Evolutionary conservation across 2,329 filamentous ascomycete genomes (phyloP), one percentile per base, ranked within the genome.

Genomic region (Apiospora rasikravindrae): DNA sequence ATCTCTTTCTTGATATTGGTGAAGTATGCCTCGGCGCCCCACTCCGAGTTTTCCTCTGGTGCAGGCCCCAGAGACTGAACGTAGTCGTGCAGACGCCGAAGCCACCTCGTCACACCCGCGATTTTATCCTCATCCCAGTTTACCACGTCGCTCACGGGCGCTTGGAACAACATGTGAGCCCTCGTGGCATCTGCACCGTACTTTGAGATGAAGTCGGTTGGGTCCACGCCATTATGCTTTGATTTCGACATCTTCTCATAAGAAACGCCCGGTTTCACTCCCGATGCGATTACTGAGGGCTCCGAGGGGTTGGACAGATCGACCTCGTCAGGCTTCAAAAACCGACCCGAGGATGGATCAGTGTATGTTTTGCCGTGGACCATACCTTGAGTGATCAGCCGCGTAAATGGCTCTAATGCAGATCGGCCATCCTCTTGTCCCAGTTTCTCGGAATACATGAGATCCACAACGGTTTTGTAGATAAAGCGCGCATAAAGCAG

Each of bases 241-340:
- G 94, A 97, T 83, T 98, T 98, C 51, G 93, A 96, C 95, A 98
- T 98, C 80, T 98, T 98, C 81, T 97, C 94, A 77, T 89, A 97
- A 1, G 89, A 91, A 24, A 94, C 82, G 40, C 84, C 88, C 1
- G 92, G 90, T 0, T 79, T 77, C 67, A 88, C 82, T 4, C 90
- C 89, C 0, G 90, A 93, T 0, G 87, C 86, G 24, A 86, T 86
- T n/a, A 96, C 88, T 70, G 86, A 84, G 0, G 93, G 93, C 16
- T 84, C 83, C 0, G 84, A 82, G 0, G 88, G 84, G 53, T 88
- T 86, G 4, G 84, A 86, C 5, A 92, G 77, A 74, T 95, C 91
- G 19, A 97, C 86, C 80, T 97, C 94, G 22, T 91, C 87, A 0
- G 93, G 93, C 74, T 90, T 92, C 33, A 98, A 85, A 81, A 97